phyloP scores from a whole-genome alignment of 2,329 filamentous ascomycete genomes.

The Stachybotrys echinatus region DNA sequence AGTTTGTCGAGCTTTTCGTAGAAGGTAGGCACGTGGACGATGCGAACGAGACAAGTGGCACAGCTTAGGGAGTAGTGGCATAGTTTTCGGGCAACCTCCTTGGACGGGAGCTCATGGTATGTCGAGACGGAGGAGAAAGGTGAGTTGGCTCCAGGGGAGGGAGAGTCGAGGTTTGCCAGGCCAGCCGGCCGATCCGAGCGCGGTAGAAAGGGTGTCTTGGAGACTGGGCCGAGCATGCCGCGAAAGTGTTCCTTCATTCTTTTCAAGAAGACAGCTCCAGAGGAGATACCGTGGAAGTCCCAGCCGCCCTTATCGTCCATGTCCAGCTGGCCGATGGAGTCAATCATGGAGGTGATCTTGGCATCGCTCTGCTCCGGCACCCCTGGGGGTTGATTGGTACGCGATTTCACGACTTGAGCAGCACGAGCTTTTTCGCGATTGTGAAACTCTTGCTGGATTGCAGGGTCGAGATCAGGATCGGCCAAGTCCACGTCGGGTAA shows the following conservation, averaged over 20 bases:
- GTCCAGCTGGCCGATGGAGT: constrained; percentile 84
- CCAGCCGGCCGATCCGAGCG: constrained; percentile 41
- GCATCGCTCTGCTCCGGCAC: constrained; percentile 53
- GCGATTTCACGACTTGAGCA: constrained; percentile 30
- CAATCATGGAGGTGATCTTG: constrained; percentile 89
- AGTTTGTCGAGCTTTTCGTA: constrained; percentile 71
- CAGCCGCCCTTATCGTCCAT: constrained; percentile 87
- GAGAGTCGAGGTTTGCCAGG: constrained; percentile 62
- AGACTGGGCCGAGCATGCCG: constrained; percentile 62
- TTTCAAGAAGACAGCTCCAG: constrained; percentile 81
- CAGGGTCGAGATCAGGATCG: constrained; percentile 76
- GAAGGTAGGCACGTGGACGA: constrained; percentile 79
- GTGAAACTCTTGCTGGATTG: constrained; percentile 64
- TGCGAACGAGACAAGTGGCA: constrained; percentile 56
- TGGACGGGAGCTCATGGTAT: constrained; percentile 64
- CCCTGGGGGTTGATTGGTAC: constrained; percentile 22
- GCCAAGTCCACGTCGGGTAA: constrained; percentile 81
- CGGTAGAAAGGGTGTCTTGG: constrained; percentile 54
- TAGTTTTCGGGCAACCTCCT: constrained; percentile 46
- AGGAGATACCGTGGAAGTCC: constrained; percentile 94
- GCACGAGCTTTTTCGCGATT: constrained; percentile 48
- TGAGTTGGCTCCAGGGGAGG: constrained; percentile 58
- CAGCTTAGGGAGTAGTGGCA: constrained; percentile 52
- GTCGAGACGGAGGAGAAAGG: constrained; percentile 50
- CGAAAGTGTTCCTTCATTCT: constrained; percentile 86